phyloP scores from a whole-genome alignment of 116 monocot genomes.

The Iris pallida region DNA sequence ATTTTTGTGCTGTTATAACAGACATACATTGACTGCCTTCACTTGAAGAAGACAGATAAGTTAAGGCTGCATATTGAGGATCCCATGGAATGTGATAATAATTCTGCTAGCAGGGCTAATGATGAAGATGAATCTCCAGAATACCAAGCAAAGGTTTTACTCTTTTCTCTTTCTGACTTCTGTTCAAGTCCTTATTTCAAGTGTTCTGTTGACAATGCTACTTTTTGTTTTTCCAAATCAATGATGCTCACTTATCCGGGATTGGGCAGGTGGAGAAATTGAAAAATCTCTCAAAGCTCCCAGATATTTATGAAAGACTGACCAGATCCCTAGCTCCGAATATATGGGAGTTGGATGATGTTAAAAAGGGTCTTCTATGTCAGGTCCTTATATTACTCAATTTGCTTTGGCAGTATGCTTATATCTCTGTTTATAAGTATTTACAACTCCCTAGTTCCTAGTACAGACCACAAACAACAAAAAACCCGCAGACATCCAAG shows the following conservation, averaged over 20 bases:
- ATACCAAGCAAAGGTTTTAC: constrained; percentile 53
- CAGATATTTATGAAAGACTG: constrained; percentile 90
- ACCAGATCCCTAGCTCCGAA: constrained; percentile 94
- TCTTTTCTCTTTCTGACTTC: background rate
- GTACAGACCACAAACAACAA: too few relatives aligned
- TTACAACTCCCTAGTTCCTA: too few relatives aligned
- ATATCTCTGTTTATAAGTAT: too few relatives aligned
- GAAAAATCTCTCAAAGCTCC: constrained; percentile 82
- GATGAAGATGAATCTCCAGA: constrained; percentile 47
- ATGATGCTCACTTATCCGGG: constrained; percentile 4
- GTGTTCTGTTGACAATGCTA: too few relatives aligned
- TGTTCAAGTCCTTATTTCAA: background rate
- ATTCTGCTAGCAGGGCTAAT: constrained; percentile 19
- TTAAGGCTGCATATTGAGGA: constrained; percentile 75
- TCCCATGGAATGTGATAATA: constrained; percentile 50
- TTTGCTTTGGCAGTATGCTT: background rate
- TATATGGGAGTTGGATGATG: constrained; percentile 99
- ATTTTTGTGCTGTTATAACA: constrained; percentile 15
- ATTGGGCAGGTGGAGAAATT: constrained; percentile 59
- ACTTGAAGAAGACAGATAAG: constrained; percentile 91
- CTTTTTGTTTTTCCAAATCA: background rate
- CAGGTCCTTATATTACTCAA: constrained; percentile 32
- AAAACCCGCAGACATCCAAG: too few relatives aligned
- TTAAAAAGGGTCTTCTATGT: constrained; percentile 96
- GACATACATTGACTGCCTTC: constrained; percentile 98